Base-by-base conservation (phyloP, 2,329 filamentous ascomycete species). In the Chalaropsis ovoidea region DNA sequence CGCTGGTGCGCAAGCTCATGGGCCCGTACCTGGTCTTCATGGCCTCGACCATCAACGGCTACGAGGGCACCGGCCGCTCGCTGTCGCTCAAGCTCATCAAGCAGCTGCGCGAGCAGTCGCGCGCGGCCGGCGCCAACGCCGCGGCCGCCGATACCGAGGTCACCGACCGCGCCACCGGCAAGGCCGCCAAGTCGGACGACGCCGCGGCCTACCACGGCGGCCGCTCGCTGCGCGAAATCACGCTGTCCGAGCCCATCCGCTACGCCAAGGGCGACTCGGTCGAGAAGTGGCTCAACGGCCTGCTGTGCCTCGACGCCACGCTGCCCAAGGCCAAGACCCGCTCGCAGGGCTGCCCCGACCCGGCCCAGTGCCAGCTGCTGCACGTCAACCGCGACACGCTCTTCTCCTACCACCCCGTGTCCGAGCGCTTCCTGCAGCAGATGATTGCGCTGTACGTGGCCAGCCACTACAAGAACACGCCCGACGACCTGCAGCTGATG, bases 41-140 rank as follows among this genome's bases (percentile, higher is more conserved):
- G 94, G 91, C 95, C 0, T 99, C 94, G 0, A 99, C 94, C 1
- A 96, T 99, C 77, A 97, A 97, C 73, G 94, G 94, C 67, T 99
- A 99, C 74, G 94, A 99, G 78, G 94, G 94, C 66, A 99, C 94
- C 6, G 94, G 94, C 49, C 86, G 94, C 67, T 97, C 94, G 0
- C 81, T 99, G 5, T 97, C 94, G 0, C 79, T 99, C 64, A 99
- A 99, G 77, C 81, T 99, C 70, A 96, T 99, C 69, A 95, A 97
- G 74, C 93, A 99, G 76, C 83, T 99, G 27, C 87, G 94, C 67
- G 93, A 99, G 72, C 92, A 99, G 74, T 95, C 93, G 42, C 84
- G 85, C 47, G 81, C 81, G 19, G 75, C 79, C 6, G 52, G 8
- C 52, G 82, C 83, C 65, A 70, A 76, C 35, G 81, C 80, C 10